These are phyloP conservation scores for Trichoderma reesei DNA, from an alignment of 495 filamentous ascomycete species.

Conservation along the genomic window DNA sequence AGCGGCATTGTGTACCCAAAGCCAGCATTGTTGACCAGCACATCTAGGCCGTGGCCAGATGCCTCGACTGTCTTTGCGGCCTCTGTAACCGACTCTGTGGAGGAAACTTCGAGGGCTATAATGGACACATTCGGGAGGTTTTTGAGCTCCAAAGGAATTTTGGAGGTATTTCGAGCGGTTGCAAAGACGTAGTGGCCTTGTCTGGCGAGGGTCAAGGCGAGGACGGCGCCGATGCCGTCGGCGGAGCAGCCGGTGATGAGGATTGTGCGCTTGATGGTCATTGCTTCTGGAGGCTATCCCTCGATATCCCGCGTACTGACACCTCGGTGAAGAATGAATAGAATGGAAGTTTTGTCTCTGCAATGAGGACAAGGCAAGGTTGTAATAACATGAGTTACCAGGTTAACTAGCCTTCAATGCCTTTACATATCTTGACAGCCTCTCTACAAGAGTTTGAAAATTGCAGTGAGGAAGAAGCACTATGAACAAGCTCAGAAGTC, in stretches of 20 bases:
- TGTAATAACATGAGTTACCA: no score
- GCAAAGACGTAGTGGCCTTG: conserved; percentile 35
- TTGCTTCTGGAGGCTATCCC: background rate
- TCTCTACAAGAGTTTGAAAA: no score
- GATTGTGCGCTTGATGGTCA: background rate
- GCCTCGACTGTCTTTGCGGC: conserved; percentile 18
- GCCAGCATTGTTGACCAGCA: conserved; percentile 28
- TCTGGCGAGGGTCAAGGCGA: conserved; percentile 29
- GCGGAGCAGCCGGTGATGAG: conserved; percentile 41
- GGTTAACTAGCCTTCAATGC: no score
- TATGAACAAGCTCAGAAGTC: no score
- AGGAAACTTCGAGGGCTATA: conserved; percentile 28
- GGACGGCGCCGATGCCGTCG: conserved; percentile 33
- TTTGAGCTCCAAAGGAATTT: conserved; percentile 20
- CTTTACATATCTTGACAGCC: no score
- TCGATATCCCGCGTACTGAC: no score
- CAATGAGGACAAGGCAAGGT: no score
- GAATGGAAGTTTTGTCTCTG: no score
- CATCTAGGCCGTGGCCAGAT: conserved; percentile 20
- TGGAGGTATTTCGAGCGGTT: conserved; percentile 32
- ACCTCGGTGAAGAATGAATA: no score
- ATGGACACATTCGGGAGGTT: conserved; percentile 20
- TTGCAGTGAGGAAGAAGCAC: no score
- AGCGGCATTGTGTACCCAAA: conserved; percentile 18
- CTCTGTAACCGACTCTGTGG: conserved; percentile 20